Evolutionary conservation across 1,284 basidiomycete species (phyloP), one percentile per base, ranked within the genome.

Genomic region (Cystobasidiaceae sp.): DNA sequence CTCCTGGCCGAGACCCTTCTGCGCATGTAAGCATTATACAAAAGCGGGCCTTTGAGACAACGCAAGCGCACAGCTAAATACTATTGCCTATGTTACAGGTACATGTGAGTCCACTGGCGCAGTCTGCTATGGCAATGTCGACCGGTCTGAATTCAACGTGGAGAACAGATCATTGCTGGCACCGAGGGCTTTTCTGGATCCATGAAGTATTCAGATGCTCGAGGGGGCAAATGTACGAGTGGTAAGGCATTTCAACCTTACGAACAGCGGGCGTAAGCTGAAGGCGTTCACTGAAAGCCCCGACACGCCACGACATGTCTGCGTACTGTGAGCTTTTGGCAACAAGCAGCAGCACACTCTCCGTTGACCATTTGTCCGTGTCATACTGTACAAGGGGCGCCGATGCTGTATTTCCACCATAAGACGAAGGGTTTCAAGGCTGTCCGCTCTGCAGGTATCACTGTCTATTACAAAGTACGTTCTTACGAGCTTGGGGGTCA

Each of bases 401-500:
- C 54, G 3, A 56, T 56, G 39, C 23, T 56, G 54, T 56, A 56
- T 27, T 56, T 44, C n/a, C 56, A 59, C 23, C 56, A 59, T 32
- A 59, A 59, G 21, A 59, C 43, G 8, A 59, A 49, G 33, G 56
- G 56, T 19, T 59, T 59, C 44, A 59, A 33, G 27, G 28, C 41
- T 9, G 13, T 56, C 6, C 41, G 39, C 7, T 23, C 11, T 4
- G 23, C 39, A 21, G 54, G 45, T 44, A 56, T 56, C 19, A 43
- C 54, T 7, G 54, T 56, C 32, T 56, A 56, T 28, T 56, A 56
- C 23, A 56, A 56, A 28, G 54, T 56, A 17, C 21, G 11, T n/a
- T 9, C 23, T 17, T 6, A 1, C 34, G 8, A 7, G 33, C 4
- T 17, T 9, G 15, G 23, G 50, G 6, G 50, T 13, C n/a, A n/a